These are phyloP conservation scores for Ogataea trehalophila DNA, from an alignment of 805 yeast species.

Conservation along the genomic window DNA sequence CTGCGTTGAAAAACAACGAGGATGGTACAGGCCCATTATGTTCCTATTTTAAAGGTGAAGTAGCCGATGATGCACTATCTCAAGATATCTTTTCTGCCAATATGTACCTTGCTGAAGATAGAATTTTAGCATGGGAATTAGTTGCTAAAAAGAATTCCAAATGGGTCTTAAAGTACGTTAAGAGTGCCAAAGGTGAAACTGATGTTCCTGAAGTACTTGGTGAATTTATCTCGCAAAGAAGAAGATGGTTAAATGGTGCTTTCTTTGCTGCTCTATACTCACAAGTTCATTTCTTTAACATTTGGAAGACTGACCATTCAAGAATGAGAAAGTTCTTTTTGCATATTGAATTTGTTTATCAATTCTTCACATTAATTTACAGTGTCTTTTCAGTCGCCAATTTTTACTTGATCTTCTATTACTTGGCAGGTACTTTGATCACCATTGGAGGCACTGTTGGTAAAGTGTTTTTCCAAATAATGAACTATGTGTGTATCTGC, in stretches of 20 bases:
- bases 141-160: slow-evolving; percentile 78
- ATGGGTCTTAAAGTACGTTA: slow-evolving; percentile 90
- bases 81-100: slow-evolving; percentile 88
- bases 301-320: slow-evolving; percentile 89
- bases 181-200: slow-evolving; percentile 91
- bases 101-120: slow-evolving; percentile 96
- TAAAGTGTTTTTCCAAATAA: slow-evolving; percentile 72
- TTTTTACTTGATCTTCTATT: slow-evolving; percentile 88
- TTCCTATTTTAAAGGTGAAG: slow-evolving; percentile 88
- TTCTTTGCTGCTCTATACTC: slow-evolving; percentile 93
- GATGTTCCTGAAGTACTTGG: slow-evolving; percentile 94
- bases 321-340: slow-evolving; percentile 70
- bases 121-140: slow-evolving; percentile 93
- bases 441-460: slow-evolving; percentile 68
- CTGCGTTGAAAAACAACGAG: slow-evolving; percentile 77
- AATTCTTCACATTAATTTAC: slow-evolving; percentile 71
- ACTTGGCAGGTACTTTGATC: slow-evolving; percentile 81
- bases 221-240: slow-evolving; percentile 93
- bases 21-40: slow-evolving; percentile 91
- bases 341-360: slow-evolving; percentile 86
- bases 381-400: slow-evolving; percentile 91
- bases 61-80: slow-evolving; percentile 26
- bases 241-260: slow-evolving; percentile 98
- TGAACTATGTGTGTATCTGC: slow-evolving; percentile 81
- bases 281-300: slow-evolving; percentile 75